Base-by-base conservation (phyloP, 371 early-diverging fungal species). In the Mucor sp. region DNA sequence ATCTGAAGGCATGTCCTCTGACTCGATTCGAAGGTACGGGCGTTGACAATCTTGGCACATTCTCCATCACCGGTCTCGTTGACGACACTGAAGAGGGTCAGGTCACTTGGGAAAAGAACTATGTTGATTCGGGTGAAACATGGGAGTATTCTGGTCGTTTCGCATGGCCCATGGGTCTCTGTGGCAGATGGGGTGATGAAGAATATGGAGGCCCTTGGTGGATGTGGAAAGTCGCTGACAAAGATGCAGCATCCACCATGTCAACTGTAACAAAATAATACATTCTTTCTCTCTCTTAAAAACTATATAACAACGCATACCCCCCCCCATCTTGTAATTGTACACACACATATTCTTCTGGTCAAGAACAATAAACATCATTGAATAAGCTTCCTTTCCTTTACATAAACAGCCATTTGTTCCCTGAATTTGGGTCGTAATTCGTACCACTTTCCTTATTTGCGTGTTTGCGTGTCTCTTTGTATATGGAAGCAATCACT, bases 131-230 rank as follows among this genome's bases (percentile, higher is more conserved):
- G 8, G 78, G 72, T 41, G 83, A 82, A 67, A 77, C 76, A 19
- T 82, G 83, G 83, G 80, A 80, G 65, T 82, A 82, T 47, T 68
- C 78, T 35, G 83, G 80, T 35, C 72, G 83, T 17, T 82, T 82
- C 33, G 57, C 69, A 25, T 68, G 74, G 66, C 80, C 80, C 1
- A 77, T 82, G 75, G 83, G 83, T 15, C 60, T 82, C 2, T 76
- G 74, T 43, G 83, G 83, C 12, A 72, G 80, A 37, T 82, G 83
- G 83, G 83, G 80, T 9, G 83, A 80, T 65, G 83, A 80, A 71
- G 78, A 76, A 55, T 80, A 80, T 48, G 80, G 83, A 28, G 83
- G 83, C 30, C 83, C 83, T 55, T 82, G 80, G 80, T 82, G 83
- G 83, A 76, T 80, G 68, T 82, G 83, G 83, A 80, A 78, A 66